These are phyloP conservation scores for Aspergillus kassunensis DNA, from an alignment of 495 filamentous ascomycete genomes.

Conservation along the genomic window DNA sequence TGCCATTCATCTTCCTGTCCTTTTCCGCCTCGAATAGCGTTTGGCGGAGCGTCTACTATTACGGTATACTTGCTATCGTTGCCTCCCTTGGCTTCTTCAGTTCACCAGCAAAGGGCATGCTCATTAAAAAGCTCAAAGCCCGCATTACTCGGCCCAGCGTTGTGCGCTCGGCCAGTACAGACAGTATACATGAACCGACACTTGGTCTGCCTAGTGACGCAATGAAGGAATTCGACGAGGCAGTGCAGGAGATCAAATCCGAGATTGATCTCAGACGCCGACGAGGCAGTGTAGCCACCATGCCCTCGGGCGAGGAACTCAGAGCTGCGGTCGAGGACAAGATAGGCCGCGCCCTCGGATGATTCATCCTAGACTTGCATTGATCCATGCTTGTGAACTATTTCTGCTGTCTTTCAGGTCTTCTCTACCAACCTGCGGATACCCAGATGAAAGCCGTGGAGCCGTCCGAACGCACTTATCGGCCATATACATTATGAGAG, in stretches of 20 bases:
- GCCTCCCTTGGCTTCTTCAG: conserved; percentile 69
- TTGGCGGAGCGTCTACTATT: conserved; percentile 89
- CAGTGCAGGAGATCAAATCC: conserved; percentile 65
- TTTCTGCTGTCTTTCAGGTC: not conserved
- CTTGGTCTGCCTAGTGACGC: conserved; percentile 78
- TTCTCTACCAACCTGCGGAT: not conserved
- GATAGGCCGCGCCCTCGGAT: conserved; percentile 37
- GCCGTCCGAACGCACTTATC: no score
- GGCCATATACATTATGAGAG: not conserved
- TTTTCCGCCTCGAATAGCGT: conserved; percentile 62
- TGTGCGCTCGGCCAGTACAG: conserved; percentile 26
- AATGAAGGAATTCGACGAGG: conserved; percentile 72
- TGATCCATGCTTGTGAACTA: no score
- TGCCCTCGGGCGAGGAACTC: conserved; percentile 45
- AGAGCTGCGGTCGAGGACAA: conserved; percentile 45
- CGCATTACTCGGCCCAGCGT: conserved; percentile 42
- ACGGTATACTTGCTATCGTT: conserved; percentile 65
- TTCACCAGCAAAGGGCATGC: conserved; percentile 64
- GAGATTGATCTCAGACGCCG: conserved; percentile 61
- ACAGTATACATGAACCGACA: conserved; percentile 47
- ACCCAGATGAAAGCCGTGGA: not conserved
- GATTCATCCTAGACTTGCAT: not conserved
- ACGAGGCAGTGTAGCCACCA: conserved; percentile 47
- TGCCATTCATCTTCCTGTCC: conserved; percentile 78
- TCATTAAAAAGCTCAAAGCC: conserved; percentile 57